Base-by-base conservation (phyloP, 305 asterid genomes). In the Ruellia speciosa region DNA sequence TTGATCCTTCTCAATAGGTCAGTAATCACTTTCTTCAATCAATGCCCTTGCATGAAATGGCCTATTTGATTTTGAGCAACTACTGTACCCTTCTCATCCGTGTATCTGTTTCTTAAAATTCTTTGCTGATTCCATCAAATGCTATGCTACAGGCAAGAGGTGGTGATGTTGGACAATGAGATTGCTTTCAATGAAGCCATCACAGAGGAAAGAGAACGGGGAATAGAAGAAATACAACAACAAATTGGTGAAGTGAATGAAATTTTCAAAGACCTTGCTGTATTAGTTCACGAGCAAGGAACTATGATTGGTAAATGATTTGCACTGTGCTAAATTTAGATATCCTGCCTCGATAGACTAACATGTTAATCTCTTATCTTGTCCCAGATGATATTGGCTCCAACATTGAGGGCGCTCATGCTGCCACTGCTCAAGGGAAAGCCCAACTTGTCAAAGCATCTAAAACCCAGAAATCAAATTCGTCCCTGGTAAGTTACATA, bases 221-320 rank as follows among this genome's bases (percentile, higher is more conserved):
- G 97, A 12, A 87, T 90, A 73, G 80, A 90, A 62, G 97, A 90
- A 78, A 85, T 90, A 61, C 94, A 87, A 52, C 93, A 87, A 49
- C 96, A 87, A 72, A 90, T 90, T 58, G 95, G 96, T 47, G 96
- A 90, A 88, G 97, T 90, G 53, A 85, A 81, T 66, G 96, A 87
- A 72, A 90, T 90, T 56, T 90, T 90, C 83, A 90, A 90, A 76
- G 97, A 87, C 75, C 84, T 89, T 14, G 95, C 87, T 0, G 96
- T 89, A 24, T 66, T 84, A 48, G 94, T 89, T 71, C 93, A 86
- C n/a, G 96, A 87, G 58, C 97, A 89, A 78, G 96, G 97, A 73
- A 66, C 83, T 63, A 82, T 87, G 90, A 86, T 89, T 47, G 97
- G 97, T 85, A 78, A 58, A 28, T 49, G 47, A 49, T 39, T 65